Percentiles rank a stretch among this genome's conserved stretches.
Conservation (phyloP, 2,329 filamentous ascomycete genomes). For the Harringtonia aguacate region DNA sequence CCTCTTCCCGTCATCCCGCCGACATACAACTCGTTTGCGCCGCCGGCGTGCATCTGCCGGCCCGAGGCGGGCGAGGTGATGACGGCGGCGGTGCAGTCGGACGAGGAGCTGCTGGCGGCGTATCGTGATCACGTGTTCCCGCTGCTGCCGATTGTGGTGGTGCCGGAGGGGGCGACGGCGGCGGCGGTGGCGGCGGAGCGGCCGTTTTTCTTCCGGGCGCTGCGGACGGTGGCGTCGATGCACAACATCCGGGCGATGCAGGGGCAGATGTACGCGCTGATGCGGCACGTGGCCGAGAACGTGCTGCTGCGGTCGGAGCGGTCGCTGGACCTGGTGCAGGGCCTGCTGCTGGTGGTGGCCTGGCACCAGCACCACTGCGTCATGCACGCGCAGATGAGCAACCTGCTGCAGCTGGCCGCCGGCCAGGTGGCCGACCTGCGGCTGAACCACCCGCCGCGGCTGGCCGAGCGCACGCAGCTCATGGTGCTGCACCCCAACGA, state of each 20-base stretch:
- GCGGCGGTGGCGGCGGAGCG: conserved; percentile 24
- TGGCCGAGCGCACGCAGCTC: conserved; percentile 30
- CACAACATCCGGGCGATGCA: conserved; percentile 35
- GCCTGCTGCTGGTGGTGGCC: conserved; percentile 35
- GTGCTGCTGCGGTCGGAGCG: conserved; percentile 38
- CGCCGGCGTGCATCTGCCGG: conserved; percentile 35
- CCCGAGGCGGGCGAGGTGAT: conserved; percentile 24
- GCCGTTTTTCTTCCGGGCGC: conserved; percentile 38
- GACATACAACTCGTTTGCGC: conserved; percentile 33
- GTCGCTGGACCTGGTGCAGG: conserved; percentile 37
- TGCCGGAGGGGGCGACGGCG: conserved; percentile 25
- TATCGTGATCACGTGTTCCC: conserved; percentile 32
- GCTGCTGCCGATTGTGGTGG: conserved; percentile 35
- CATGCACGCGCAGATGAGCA: conserved; percentile 40
- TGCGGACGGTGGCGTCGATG: conserved; percentile 39
- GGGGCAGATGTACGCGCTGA: conserved; percentile 36
- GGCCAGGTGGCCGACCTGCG: conserved; percentile 36
- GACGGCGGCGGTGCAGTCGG: conserved; percentile 30
- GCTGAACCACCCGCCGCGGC: conserved; percentile 28
- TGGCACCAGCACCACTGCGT: conserved; percentile 46
- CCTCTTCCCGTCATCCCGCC: conserved; percentile 8
- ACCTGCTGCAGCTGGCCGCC: conserved; percentile 35
- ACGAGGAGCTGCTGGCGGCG: conserved; percentile 32
- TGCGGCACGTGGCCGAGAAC: conserved; percentile 33
- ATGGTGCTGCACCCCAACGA: conserved; percentile 29